These are phyloP conservation scores for Kwoniella botswanensis DNA, from an alignment of 768 basidiomycete species.

Conservation along the genomic window DNA sequence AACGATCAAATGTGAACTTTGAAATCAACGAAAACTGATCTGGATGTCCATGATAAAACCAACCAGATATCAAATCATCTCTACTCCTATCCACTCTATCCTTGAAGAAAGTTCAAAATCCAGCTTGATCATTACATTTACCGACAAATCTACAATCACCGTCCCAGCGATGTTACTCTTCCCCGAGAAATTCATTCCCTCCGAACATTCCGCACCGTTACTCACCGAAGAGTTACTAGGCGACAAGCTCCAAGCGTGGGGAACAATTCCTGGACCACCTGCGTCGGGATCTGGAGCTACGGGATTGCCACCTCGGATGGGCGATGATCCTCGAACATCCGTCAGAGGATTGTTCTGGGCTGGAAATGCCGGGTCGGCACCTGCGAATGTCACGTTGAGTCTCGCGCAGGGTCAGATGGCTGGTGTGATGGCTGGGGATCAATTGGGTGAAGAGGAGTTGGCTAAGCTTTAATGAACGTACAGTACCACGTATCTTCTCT, in stretches of 20 bases:
- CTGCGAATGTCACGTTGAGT: conserved; percentile 36
- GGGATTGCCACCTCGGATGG: conserved; percentile 28
- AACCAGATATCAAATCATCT: conserved; percentile 31
- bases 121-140: conserved; percentile 22
- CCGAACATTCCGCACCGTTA: conserved; percentile 16
- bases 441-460: conserved; percentile 37
- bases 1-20: not conserved
- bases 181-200: conserved; percentile 21
- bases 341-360: conserved; percentile 41
- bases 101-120: not conserved
- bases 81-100: conserved; percentile 21
- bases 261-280: conserved; percentile 15
- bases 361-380: conserved; percentile 32
- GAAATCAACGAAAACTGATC: too few relatives aligned
- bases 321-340: conserved; percentile 35
- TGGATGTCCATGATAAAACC: too few relatives aligned
- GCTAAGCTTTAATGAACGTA: not conserved
- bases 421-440: conserved; percentile 25
- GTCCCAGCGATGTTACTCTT: conserved; percentile 34
- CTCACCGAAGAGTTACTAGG: conserved; percentile 10
- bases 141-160: conserved; percentile 8
- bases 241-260: conserved; percentile 2
- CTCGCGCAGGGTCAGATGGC: conserved; percentile 37
- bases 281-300: not conserved
- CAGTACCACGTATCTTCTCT: not conserved